Percentiles rank a stretch among this genome's conserved stretches.
These are phyloP conservation scores for Trichosanthes cucumerina DNA, from an alignment of 306 rosid genomes.

Conservation along the genomic window DNA sequence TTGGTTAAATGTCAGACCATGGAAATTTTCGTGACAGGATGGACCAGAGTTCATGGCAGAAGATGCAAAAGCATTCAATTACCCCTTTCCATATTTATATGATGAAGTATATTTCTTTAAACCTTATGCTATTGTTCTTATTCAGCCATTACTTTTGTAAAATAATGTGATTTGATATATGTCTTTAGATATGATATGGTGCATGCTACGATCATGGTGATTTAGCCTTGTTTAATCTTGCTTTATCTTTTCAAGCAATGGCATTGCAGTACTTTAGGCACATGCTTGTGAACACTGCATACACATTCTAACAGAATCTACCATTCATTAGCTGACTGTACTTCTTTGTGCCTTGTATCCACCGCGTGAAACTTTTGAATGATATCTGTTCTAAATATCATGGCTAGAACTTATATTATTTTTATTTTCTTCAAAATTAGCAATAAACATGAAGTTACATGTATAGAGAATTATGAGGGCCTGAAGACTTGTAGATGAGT, in stretches of 20 bases:
- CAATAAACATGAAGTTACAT: not conserved
- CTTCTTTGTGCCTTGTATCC: not conserved
- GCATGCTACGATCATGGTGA: not conserved
- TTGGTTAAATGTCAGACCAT: constrained; percentile 29
- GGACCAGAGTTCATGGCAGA: constrained; percentile 88
- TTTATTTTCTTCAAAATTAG: not conserved
- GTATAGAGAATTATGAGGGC: not conserved
- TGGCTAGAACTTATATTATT: not conserved
- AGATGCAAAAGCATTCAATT: constrained; percentile 62
- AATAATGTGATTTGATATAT: not conserved
- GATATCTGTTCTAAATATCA: not conserved
- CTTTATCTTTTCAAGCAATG: not conserved
- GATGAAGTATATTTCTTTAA: constrained; percentile 50
- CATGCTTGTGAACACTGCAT: not conserved
- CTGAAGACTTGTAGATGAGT: not conserved
- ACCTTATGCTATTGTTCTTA: not conserved
- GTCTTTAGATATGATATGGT: not conserved
- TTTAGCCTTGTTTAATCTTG: not conserved
- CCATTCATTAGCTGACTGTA: not conserved
- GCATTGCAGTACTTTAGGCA: not conserved
- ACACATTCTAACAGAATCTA: not conserved
- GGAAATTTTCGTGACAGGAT: constrained; percentile 60
- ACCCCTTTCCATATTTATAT: constrained; percentile 84
- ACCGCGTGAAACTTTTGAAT: not conserved
- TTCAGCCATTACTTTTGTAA: not conserved